Conservation (phyloP, 176 grass and related monocot genomes). For the Aegilops tauschii region DNA sequence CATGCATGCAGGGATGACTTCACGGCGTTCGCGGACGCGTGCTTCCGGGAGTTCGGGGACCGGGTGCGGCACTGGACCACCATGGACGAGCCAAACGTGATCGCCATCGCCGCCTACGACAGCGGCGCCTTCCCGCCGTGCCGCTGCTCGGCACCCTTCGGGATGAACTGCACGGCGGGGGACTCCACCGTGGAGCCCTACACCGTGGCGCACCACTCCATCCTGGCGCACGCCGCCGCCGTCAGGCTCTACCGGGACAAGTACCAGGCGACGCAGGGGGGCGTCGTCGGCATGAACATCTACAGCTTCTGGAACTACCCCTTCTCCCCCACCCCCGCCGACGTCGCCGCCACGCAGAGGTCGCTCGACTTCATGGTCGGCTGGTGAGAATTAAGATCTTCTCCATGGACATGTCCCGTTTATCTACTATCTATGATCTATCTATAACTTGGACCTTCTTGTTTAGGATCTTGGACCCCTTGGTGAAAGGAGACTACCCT, state of each 20-base stretch:
- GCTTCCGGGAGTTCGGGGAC: conserved; percentile 82
- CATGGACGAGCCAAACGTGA: conserved; percentile 61
- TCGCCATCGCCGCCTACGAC: conserved; percentile 56
- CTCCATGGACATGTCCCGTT: too few relatives aligned
- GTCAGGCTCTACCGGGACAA: conserved; percentile 60
- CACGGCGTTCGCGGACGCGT: conserved; percentile 61
- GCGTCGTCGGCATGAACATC: conserved; percentile 58
- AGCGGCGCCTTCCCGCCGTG: conserved; percentile 52
- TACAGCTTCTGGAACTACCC: conserved; percentile 83
- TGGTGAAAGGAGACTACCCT: conserved; percentile 83
- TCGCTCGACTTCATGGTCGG: conserved; percentile 56
- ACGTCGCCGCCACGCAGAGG: conserved; percentile 56
- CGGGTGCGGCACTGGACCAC: conserved; percentile 78
- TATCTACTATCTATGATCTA: too few relatives aligned
- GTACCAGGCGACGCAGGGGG: conserved; percentile 73
- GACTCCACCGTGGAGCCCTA: conserved; percentile 84
- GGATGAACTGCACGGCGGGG: conserved; percentile 44
- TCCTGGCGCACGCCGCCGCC: conserved; percentile 60
- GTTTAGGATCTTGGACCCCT: conserved; percentile 55
- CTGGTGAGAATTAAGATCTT: conserved; percentile 27
- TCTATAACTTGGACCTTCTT: not conserved
- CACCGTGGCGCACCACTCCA: conserved; percentile 39
- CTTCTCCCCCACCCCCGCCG: conserved; percentile 29
- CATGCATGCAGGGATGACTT: conserved; percentile 64
- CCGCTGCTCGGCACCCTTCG: conserved; percentile 69